Evolutionary conservation across 164 flowering plant genomes (phyloP).

Genomic region (Tetrastigma voinierianum): DNA sequence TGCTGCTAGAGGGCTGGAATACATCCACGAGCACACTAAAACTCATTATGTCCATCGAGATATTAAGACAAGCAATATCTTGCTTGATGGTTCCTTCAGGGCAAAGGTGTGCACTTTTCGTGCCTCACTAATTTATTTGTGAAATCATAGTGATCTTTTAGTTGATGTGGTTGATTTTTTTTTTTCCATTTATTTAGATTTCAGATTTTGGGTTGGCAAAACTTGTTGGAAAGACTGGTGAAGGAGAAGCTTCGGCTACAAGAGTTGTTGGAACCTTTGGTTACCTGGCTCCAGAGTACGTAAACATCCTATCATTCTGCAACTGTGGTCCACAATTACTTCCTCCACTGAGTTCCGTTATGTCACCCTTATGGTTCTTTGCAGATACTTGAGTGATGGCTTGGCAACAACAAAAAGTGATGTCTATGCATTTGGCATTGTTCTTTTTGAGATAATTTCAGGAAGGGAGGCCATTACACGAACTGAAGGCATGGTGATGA

Average conservation of each 20-base stretch:
- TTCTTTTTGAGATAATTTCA: constrained; percentile 83
- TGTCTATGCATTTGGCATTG: constrained; percentile 95
- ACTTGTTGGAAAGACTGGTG: constrained; percentile 65
- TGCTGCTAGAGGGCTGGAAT: constrained; percentile 92
- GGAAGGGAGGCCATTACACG: constrained; percentile 83
- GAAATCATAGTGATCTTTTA: background rate
- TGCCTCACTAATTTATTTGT: background rate
- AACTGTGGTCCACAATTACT: background rate
- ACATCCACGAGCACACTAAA: constrained; percentile 94
- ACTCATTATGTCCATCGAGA: constrained; percentile 96
- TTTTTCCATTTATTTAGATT: constrained; percentile 45
- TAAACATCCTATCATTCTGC: constrained; percentile 9
- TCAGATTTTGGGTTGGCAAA: constrained; percentile 97
- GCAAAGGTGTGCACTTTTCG: constrained; percentile 63
- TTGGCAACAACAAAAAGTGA: constrained; percentile 85
- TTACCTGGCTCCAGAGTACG: constrained; percentile 97
- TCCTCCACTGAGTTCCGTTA: constrained; percentile 5
- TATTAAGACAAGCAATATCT: constrained; percentile 89
- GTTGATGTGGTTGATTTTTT: constrained; percentile 12
- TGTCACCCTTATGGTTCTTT: constrained; percentile 7
- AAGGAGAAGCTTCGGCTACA: constrained; percentile 74
- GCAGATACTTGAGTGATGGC: constrained; percentile 86
- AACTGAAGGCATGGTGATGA: constrained; percentile 48
- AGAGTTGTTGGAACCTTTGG: constrained; percentile 96
- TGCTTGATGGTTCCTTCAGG: constrained; percentile 79